Percentiles rank a stretch among this genome's conserved stretches.
These are phyloP conservation scores for Parietichytrium sp. DNA, from an alignment of 108 stramenopile species.

Conservation along the genomic window DNA sequence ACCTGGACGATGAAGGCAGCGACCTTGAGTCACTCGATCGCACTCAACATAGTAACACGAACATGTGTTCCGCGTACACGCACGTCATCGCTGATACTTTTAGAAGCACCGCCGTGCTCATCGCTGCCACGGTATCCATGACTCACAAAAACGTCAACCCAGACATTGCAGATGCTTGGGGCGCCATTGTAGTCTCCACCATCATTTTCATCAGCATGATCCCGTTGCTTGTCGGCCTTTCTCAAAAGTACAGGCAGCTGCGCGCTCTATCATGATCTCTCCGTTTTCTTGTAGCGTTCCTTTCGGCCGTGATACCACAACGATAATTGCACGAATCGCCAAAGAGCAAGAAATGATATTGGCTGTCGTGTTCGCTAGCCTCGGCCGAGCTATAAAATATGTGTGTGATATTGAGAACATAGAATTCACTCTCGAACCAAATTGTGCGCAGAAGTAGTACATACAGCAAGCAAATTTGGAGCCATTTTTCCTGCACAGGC, in stretches of 20 bases:
- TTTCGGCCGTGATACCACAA: no score
- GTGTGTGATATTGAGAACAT: no score
- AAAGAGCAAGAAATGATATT: no score
- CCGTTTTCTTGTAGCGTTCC: no score
- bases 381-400: no score
- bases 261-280: no score
- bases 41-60: neutral
- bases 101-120: conserved; percentile 6
- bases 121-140: neutral
- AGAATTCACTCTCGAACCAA: no score
- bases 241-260: conserved; percentile 9
- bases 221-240: neutral
- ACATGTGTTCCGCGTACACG: conserved; percentile 41
- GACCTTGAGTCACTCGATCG: neutral
- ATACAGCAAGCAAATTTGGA: no score
- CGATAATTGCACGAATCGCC: no score
- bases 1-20: neutral
- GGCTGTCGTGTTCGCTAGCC: no score
- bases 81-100: conserved; percentile 40
- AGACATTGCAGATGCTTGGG: conserved; percentile 39
- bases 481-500: no score
- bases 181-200: conserved; percentile 8
- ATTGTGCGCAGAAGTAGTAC: no score
- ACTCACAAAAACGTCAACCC: neutral
- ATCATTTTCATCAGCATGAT: neutral